Percentiles rank a stretch among this genome's conserved stretches.
These are phyloP conservation scores for Xanthoconium stramineum DNA, from an alignment of 768 basidiomycete genomes.

Conservation along the genomic window DNA sequence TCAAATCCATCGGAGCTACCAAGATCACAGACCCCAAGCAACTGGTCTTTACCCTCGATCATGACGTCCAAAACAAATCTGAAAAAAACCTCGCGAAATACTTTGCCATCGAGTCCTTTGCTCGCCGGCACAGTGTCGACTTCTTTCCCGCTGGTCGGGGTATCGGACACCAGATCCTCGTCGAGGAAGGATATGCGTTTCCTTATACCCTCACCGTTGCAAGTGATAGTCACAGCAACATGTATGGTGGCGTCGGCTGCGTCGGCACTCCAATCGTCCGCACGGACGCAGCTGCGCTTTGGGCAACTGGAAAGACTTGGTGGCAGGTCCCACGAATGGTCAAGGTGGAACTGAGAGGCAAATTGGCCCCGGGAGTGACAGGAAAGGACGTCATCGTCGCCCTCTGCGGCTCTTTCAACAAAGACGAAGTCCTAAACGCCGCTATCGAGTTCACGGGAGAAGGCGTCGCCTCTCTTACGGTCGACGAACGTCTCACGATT, in stretches of 20 bases:
- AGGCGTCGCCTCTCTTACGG: conserved; percentile 69
- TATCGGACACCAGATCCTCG: conserved; percentile 95
- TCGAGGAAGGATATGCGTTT: conserved; percentile 98
- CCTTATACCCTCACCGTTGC: conserved; percentile 94
- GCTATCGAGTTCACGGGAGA: conserved; percentile 96
- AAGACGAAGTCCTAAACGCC: conserved; percentile 94
- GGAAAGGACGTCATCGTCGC: conserved; percentile 99
- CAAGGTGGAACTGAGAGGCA: conserved; percentile 86
- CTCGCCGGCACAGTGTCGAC: conserved; percentile 78
- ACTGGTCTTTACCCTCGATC: conserved; percentile 94
- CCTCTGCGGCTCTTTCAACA: conserved; percentile 91
- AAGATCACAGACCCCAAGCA: conserved; percentile 77
- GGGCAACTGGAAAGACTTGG: conserved; percentile 99
- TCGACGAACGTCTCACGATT: conserved; percentile 95
- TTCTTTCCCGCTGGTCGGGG: conserved; percentile 98
- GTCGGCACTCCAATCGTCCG: conserved; percentile 97
- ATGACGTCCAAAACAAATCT: conserved; percentile 96
- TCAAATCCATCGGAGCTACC: conserved; percentile 91
- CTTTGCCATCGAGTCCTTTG: conserved; percentile 86
- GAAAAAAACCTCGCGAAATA: conserved; percentile 91
- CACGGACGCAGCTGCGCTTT: conserved; percentile 91
- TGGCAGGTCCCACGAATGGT: conserved; percentile 99
- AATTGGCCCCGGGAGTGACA: conserved; percentile 82
- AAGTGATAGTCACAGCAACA: conserved; percentile 95
- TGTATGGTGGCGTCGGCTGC: conserved; percentile 98